Conservation (phyloP, 179 eudicot genomes). For the Spinacia oleracea region DNA sequence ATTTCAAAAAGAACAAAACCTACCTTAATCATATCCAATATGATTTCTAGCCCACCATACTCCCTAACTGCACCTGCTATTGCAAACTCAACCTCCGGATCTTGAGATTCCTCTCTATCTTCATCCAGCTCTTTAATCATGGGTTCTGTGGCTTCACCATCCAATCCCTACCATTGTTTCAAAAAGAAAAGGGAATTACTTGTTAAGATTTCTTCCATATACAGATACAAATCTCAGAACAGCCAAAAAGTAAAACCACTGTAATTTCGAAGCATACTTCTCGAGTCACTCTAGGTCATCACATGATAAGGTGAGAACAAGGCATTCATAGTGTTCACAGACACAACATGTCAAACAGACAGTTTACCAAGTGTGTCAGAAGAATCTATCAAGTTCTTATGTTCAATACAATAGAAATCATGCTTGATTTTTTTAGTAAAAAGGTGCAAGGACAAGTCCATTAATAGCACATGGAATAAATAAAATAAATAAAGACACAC, state of each 20-base stretch:
- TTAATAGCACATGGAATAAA: no score
- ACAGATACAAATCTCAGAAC: neutral
- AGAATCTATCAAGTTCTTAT: no score
- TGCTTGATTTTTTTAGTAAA: no score
- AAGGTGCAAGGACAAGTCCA: no score
- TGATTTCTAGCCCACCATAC: conserved; percentile 90
- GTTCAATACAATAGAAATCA: no score
- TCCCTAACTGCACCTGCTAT: conserved; percentile 95
- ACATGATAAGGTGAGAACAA: neutral
- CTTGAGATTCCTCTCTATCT: conserved; percentile 98
- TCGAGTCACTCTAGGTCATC: neutral
- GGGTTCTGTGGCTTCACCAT: conserved; percentile 99
- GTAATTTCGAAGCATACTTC: neutral
- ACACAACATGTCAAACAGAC: neutral
- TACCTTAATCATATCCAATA: conserved; percentile 89
- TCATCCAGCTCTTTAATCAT: conserved; percentile 99
- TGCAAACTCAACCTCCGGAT: conserved; percentile 98
- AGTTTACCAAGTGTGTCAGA: neutral
- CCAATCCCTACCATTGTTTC: conserved; percentile 70
- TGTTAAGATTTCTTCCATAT: neutral
- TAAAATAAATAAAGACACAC: no score
- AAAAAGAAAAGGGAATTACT: conserved; percentile 2
- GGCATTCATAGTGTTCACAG: neutral
- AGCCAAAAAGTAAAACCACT: neutral
- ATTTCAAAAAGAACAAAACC: conserved; percentile 9